These are phyloP conservation scores for Scalesia atractyloides DNA, from an alignment of 129 eudicot species.

Conservation along the genomic window DNA sequence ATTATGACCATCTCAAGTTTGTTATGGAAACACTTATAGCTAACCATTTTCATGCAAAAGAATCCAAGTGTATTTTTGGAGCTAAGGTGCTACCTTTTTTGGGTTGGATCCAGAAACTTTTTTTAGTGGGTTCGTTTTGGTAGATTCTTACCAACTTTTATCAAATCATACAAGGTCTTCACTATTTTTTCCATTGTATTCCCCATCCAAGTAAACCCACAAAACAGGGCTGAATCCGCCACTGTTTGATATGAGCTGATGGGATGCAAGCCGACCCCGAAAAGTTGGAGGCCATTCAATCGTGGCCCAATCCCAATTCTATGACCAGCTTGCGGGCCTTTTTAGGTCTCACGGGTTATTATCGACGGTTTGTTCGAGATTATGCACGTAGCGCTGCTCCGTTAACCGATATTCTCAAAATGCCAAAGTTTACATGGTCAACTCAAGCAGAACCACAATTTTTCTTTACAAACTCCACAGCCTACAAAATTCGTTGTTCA, in stretches of 20 bases:
- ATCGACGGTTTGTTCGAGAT: background rate
- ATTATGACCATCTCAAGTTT: background rate
- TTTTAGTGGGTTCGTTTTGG: no score
- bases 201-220: no score
- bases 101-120: no score
- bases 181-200: no score
- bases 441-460: background rate
- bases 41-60: background rate
- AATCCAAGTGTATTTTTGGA: background rate
- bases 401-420: background rate
- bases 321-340: background rate
- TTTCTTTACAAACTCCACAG: no score
- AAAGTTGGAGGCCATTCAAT: background rate
- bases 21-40: background rate
- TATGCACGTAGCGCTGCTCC: background rate
- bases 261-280: background rate
- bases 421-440: background rate
- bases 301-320: background rate
- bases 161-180: no score
- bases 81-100: background rate
- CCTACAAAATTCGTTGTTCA: no score
- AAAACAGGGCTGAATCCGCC: no score
- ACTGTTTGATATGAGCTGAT: background rate
- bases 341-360: conserved; percentile 1
- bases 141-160: no score